Evolutionary conservation across 306 rosid genomes (phyloP).

Genomic region (Ammopiptanthus mongolicus): DNA sequence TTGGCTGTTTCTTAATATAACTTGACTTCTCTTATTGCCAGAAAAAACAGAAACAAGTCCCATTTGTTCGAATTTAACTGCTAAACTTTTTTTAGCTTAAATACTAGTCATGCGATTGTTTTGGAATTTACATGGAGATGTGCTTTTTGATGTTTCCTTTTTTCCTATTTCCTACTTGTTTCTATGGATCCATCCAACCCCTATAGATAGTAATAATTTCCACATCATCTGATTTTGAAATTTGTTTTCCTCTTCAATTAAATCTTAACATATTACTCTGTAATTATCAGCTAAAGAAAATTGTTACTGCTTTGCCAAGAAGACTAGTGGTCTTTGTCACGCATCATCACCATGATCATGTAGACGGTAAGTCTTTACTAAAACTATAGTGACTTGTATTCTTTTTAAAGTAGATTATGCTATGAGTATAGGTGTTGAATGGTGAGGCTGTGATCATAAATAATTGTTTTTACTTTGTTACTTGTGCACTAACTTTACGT

Average conservation of each 20-base stretch:
- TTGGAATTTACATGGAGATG: not conserved
- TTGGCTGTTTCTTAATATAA: not conserved
- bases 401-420: conserved; percentile 13
- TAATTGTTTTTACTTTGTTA: not conserved
- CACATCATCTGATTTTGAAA: not conserved
- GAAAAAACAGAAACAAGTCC: conserved; percentile 8
- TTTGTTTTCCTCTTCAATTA: conserved; percentile 4
- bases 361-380: conserved; percentile 59
- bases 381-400: not conserved
- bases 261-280: conserved; percentile 20
- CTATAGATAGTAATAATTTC: not conserved
- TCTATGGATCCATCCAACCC: not conserved
- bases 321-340: conserved; percentile 76
- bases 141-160: conserved; percentile 11
- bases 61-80: not conserved
- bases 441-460: conserved; percentile 8
- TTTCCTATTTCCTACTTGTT: not conserved
- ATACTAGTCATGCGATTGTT: not conserved
- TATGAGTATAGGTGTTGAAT: not conserved
- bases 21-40: not conserved
- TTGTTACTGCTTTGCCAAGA: conserved; percentile 71
- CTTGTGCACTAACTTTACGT: not conserved
- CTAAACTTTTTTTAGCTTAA: not conserved
- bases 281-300: conserved; percentile 59
- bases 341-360: conserved; percentile 84